Base-by-base conservation (phyloP, 768 basidiomycete species). In the Sarcomyxa edulis region DNA sequence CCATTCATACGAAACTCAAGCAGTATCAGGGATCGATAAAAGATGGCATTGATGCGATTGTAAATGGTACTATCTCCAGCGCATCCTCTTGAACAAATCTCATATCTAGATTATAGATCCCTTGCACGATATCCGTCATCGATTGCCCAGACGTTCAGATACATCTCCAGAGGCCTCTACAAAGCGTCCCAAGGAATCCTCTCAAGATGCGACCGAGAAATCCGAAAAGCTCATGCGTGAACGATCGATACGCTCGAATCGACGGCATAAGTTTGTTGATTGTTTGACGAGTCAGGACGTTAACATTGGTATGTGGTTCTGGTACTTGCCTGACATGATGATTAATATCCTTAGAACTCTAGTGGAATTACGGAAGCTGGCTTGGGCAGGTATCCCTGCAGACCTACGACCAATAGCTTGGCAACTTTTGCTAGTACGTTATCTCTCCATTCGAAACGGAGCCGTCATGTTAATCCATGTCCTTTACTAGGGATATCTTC, bases 321-420 rank as follows among this genome's bases (percentile, higher is more conserved):
- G 6, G n/a, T n/a, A n/a, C n/a, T n/a, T n/a, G n/a, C n/a, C n/a
- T n/a, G n/a, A n/a, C n/a, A n/a, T n/a, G n/a, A 20, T 34, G 30
- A 46, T 46, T 41, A 37, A 45, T 42, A 19, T 22, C 20, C 34
- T 20, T 15, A 11, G 47, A 8, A 12, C 28, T n/a, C 12, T 15
- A 87, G 88, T 78, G 14, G 88, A 91, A 56, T 69, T 99, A 45
- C 74, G 93, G 33, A 92, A 91, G 53, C 74, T 96, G 33, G 84
- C 93, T 14, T 99, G 96, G 96, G 84, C 84, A 35, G 96, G 96
- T 16, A 86, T 97, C 18, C 95, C 96, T 1, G 57, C 60, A 39
- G 88, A 93, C 49, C 67, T 99, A 19, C 75, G 96, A 27, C 90
- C 92, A 0, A 76, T 96, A 54, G 86, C 84, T 18, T 99, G 96